Conservation (phyloP, 371 early-diverging fungal species). For the Actinomucor elegans region DNA sequence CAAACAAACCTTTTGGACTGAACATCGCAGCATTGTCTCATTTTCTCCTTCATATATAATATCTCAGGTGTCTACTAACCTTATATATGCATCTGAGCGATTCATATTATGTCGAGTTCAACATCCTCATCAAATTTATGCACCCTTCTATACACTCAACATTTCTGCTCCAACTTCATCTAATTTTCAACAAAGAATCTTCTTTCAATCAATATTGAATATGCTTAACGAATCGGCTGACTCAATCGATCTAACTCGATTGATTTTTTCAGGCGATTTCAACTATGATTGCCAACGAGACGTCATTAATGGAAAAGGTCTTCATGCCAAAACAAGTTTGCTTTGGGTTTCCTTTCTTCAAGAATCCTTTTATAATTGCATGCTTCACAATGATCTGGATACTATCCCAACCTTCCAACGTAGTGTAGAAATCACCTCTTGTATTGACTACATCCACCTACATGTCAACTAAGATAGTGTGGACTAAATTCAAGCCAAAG, state of each 20-base stretch:
- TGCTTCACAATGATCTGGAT: neutral
- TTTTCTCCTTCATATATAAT: neutral
- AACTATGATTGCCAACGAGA: neutral
- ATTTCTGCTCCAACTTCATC: constrained; percentile 8
- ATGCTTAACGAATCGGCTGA: neutral
- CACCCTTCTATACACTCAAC: neutral
- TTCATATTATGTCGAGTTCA: neutral
- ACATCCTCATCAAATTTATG: constrained; percentile 4
- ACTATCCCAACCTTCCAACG: neutral
- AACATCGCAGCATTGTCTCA: constrained; percentile 3
- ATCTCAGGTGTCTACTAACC: neutral
- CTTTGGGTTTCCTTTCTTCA: neutral
- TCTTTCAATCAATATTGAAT: neutral
- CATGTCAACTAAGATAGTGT: too few species aligned
- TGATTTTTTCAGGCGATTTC: constrained; percentile 3
- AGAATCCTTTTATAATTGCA: neutral
- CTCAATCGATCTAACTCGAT: neutral
- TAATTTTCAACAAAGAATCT: neutral
- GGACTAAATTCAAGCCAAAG: too few species aligned
- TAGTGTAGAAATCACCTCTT: too few species aligned
- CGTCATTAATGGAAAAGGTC: neutral
- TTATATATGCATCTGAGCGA: neutral
- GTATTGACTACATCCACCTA: too few species aligned
- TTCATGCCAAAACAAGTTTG: neutral
- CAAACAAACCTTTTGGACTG: neutral